Conservation (phyloP, 495 filamentous ascomycete genomes). For the Sporormia fimetaria region DNA sequence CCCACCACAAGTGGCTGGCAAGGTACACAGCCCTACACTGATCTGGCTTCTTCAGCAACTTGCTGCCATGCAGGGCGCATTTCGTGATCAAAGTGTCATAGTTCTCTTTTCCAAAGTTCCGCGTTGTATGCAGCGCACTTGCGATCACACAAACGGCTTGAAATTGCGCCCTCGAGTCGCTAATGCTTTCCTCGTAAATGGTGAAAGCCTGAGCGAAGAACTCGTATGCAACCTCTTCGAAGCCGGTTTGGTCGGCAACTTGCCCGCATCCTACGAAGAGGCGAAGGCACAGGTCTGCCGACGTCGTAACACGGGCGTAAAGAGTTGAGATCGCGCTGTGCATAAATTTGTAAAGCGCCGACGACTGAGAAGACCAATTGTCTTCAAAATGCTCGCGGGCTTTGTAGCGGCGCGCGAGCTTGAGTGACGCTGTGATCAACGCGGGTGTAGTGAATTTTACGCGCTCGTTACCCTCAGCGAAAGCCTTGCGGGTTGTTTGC, state of each 20-base stretch:
- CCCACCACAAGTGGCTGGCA: constrained; percentile 97
- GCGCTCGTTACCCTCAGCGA: constrained; percentile 84
- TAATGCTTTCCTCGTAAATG: constrained; percentile 91
- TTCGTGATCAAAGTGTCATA: constrained; percentile 98
- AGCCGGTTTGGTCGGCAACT: constrained; percentile 80
- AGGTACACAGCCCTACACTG: constrained; percentile 94
- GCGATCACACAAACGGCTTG: constrained; percentile 94
- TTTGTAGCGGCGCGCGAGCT: constrained; percentile 83
- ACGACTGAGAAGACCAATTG: constrained; percentile 84
- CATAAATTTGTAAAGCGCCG: constrained; percentile 87
- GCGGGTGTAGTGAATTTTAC: constrained; percentile 93
- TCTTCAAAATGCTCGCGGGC: constrained; percentile 86
- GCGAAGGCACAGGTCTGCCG: constrained; percentile 75
- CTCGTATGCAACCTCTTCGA: constrained; percentile 93
- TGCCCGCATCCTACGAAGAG: constrained; percentile 87
- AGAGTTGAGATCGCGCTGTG: constrained; percentile 78
- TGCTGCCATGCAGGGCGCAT: constrained; percentile 90
- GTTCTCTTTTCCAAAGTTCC: constrained; percentile 88
- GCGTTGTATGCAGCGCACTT: constrained; percentile 70
- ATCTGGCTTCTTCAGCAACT: constrained; percentile 93
- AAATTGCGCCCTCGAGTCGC: constrained; percentile 90
- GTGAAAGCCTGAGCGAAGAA: constrained; percentile 98
- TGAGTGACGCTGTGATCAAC: constrained; percentile 78
- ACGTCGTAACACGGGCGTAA: constrained; percentile 74
- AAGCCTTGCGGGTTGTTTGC: constrained; percentile 78